Evolutionary conservation across 352 stramenopile species (phyloP).

Genomic region (Phytophthora melonis): DNA sequence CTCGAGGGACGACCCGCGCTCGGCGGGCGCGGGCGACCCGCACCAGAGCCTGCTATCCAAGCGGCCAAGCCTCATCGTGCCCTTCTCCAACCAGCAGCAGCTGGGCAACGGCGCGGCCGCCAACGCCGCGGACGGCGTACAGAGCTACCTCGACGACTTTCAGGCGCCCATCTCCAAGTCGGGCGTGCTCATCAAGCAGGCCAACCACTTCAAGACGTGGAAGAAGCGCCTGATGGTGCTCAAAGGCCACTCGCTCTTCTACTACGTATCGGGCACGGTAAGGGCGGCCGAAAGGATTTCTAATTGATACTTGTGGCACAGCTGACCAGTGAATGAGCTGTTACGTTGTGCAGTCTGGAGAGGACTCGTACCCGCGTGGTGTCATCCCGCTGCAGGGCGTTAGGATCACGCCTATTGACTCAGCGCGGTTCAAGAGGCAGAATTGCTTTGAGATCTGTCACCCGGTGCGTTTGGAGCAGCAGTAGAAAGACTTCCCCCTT

Average conservation of each 20-base stretch:
- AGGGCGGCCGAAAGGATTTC: background rate
- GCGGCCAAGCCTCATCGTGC: conserved; percentile 79
- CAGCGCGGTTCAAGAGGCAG: conserved; percentile 82
- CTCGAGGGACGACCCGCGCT: conserved; percentile 43
- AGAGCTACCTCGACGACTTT: conserved; percentile 80
- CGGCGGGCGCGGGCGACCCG: conserved; percentile 23
- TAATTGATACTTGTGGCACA: background rate
- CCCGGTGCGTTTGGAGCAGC: conserved; percentile 51
- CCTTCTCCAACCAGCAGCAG: conserved; percentile 54
- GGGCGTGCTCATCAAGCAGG: conserved; percentile 88
- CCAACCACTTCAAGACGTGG: conserved; percentile 91
- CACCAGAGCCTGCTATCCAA: conserved; percentile 74
- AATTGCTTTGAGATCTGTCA: conserved; percentile 91
- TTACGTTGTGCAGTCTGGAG: conserved; percentile 62
- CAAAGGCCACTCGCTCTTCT: conserved; percentile 88
- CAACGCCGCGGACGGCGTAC: conserved; percentile 35
- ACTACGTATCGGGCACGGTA: conserved; percentile 90
- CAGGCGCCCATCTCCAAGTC: conserved; percentile 86
- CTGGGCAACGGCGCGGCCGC: conserved; percentile 16
- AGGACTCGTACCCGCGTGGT: conserved; percentile 86
- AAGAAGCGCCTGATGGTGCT: conserved; percentile 92
- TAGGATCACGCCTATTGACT: conserved; percentile 82
- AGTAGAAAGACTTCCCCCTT: background rate
- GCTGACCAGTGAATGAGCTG: conserved; percentile 5
- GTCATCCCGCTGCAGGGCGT: conserved; percentile 83